These are phyloP conservation scores for Curvularia sp. DNA, from an alignment of 2,329 filamentous ascomycete species.

Conservation along the genomic window DNA sequence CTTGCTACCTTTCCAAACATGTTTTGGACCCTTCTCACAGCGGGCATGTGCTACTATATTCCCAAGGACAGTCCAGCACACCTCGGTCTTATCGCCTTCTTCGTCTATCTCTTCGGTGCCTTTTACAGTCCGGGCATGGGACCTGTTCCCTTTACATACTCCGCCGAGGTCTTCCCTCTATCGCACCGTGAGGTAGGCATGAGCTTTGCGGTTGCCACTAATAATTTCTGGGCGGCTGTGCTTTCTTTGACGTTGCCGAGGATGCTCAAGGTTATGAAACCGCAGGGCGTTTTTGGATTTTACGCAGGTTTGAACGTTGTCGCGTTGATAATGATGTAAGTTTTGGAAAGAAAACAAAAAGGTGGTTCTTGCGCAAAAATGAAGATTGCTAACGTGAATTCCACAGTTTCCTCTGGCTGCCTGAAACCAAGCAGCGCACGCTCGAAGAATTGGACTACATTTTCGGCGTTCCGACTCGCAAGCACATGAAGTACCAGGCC, in stretches of 20 bases:
- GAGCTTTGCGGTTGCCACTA: constrained; percentile 72
- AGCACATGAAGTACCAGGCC: constrained; percentile 49
- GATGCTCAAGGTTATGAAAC: constrained; percentile 60
- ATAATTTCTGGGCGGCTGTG: constrained; percentile 65
- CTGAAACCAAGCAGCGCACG: constrained; percentile 58
- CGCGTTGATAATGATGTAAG: constrained; percentile 65
- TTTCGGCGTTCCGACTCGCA: constrained; percentile 55
- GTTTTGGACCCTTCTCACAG: constrained; percentile 56
- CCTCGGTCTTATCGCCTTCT: constrained; percentile 61
- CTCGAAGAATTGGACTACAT: constrained; percentile 60
- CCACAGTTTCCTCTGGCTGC: constrained; percentile 60
- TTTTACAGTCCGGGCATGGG: constrained; percentile 52
- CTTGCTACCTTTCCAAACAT: constrained; percentile 60
- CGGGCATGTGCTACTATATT: constrained; percentile 62
- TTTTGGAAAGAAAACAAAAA: neutral
- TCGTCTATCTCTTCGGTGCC: constrained; percentile 63
- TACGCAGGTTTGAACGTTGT: constrained; percentile 67
- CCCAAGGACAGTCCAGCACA: constrained; percentile 50
- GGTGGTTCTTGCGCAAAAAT: neutral
- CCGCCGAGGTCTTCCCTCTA: constrained; percentile 70
- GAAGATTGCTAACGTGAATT: neutral
- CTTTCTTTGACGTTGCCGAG: constrained; percentile 69
- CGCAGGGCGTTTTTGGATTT: constrained; percentile 66
- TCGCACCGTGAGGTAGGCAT: constrained; percentile 76
- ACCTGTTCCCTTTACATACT: constrained; percentile 55